Evolutionary conservation across 305 asterid genomes (phyloP), one percentile per base, ranked within the genome.

Genomic region (Fraxinus nigra): DNA sequence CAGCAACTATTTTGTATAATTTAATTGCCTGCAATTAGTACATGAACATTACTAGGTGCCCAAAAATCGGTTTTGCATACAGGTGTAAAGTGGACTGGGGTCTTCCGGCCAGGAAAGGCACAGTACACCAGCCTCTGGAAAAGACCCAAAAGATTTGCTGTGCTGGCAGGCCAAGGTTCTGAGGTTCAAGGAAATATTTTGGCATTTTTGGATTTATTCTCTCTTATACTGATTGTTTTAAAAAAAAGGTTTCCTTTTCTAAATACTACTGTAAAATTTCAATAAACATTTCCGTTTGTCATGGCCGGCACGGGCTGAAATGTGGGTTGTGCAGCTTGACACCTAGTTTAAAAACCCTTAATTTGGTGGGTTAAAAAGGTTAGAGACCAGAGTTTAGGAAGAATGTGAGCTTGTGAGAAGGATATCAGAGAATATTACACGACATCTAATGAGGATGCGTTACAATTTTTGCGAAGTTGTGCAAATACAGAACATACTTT

Each of bases 1-100:
- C 99, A 13, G 99, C 98, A 78, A 95, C 99, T 76, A 94, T 87
- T 80, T 94, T 95, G 89, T 90, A 94, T 75, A 95, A 85, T 32
- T 97, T 91, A 22, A 97, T 92, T 48, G 99, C 99, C 99, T 95
- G 87, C 61, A 83, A 83, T 74, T 24, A 77, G 56, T 78, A 76
- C 8, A 61, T 69, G 32, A 75, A 43, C 38, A 82, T 72, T 26
- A 83, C 46, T 77, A 86, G 34, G 79, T 35, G 72, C 80, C 75
- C 77, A 20, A 54, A 78, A 72, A 37, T 67, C 18, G 34, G 32
- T 43, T 37, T 10, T 77, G 4, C 76, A 77, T 22, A 61, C 3
- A 22, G 72, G 28, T 7, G 4, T 22, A 61, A 20, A 59, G 72
- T 22, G 16, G 51, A 40, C n/a, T 11, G 54, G 4, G 54, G 54